These are phyloP conservation scores for Cicer chorassanicum DNA, from an alignment of 306 rosid species.

Conservation along the genomic window DNA sequence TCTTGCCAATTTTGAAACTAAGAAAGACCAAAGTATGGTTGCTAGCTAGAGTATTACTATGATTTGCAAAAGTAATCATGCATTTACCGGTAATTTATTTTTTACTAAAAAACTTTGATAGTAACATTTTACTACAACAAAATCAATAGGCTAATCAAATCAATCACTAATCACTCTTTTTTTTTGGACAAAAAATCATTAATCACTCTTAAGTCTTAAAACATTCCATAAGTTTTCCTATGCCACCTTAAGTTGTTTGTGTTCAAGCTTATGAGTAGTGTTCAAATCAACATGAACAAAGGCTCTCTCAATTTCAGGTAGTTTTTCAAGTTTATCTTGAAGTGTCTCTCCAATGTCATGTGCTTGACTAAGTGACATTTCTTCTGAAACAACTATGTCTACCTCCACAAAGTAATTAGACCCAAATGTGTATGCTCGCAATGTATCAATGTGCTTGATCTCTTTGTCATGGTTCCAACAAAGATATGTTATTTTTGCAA, in stretches of 20 bases:
- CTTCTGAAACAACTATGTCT: constrained; percentile 71
- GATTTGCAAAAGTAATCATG: too few species aligned
- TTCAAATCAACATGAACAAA: constrained; percentile 93
- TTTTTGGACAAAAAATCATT: too few species aligned
- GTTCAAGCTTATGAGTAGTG: constrained; percentile 76
- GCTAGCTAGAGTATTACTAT: too few species aligned
- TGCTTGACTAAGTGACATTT: constrained; percentile 69
- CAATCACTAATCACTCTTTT: background rate
- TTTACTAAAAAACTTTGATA: too few species aligned
- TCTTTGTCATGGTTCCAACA: constrained; percentile 83
- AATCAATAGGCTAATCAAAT: constrained; percentile 15
- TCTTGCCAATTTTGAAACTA: too few species aligned
- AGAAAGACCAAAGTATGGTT: too few species aligned
- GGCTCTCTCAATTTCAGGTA: constrained; percentile 85
- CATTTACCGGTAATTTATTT: too few species aligned
- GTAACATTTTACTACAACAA: background rate
- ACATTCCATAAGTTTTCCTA: constrained; percentile 8
- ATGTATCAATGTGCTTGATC: constrained; percentile 75
- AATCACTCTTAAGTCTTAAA: background rate
- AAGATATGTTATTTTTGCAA: constrained; percentile 84
- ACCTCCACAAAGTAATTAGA: constrained; percentile 83
- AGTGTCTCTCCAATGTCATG: constrained; percentile 90
- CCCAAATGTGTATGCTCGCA: constrained; percentile 85
- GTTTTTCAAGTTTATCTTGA: constrained; percentile 81
- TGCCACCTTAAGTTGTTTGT: constrained; percentile 52